Evolutionary conservation across 192 early-diverging fungal genomes (phyloP).

Genomic region (Rhizophagus sp.): DNA sequence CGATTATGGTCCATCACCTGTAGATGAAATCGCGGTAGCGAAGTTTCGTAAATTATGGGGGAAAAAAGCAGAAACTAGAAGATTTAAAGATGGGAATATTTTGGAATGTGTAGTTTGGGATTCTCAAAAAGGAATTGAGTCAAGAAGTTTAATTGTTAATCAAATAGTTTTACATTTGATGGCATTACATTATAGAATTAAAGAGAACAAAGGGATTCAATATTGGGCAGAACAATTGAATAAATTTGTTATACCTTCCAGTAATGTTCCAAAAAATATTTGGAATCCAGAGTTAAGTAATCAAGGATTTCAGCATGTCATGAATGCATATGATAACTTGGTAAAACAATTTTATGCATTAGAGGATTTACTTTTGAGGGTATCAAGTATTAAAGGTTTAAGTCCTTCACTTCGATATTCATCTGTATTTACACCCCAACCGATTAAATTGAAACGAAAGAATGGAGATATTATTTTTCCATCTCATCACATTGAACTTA

Average conservation of each 20-base stretch:
- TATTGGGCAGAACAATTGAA: slow-evolving; percentile 74
- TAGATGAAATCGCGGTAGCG: slow-evolving; percentile 62
- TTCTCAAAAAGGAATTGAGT: slow-evolving; percentile 55
- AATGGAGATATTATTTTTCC: not conserved
- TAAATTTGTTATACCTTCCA: slow-evolving; percentile 57
- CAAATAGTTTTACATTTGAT: slow-evolving; percentile 80
- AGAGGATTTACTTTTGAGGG: slow-evolving; percentile 66
- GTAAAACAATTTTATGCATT: slow-evolving; percentile 60
- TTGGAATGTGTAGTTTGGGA: slow-evolving; percentile 87
- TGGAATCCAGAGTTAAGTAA: slow-evolving; percentile 43
- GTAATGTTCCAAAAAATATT: slow-evolving; percentile 45
- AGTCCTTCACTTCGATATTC: slow-evolving; percentile 69
- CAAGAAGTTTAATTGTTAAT: slow-evolving; percentile 71
- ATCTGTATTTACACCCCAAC: slow-evolving; percentile 76
- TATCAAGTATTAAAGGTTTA: slow-evolving; percentile 60
- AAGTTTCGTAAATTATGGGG: slow-evolving; percentile 88
- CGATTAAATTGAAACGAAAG: slow-evolving; percentile 39
- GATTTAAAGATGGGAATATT: slow-evolving; percentile 95
- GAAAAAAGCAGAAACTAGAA: slow-evolving; percentile 81
- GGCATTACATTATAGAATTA: slow-evolving; percentile 66
- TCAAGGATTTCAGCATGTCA: slow-evolving; percentile 64
- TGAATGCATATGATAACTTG: slow-evolving; percentile 68
- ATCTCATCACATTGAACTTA: slow-evolving; percentile 61
- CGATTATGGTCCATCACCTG: slow-evolving; percentile 85
- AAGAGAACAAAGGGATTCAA: slow-evolving; percentile 41